These are phyloP conservation scores for Candida schatavii DNA, from an alignment of 805 yeast species.

Conservation along the genomic window DNA sequence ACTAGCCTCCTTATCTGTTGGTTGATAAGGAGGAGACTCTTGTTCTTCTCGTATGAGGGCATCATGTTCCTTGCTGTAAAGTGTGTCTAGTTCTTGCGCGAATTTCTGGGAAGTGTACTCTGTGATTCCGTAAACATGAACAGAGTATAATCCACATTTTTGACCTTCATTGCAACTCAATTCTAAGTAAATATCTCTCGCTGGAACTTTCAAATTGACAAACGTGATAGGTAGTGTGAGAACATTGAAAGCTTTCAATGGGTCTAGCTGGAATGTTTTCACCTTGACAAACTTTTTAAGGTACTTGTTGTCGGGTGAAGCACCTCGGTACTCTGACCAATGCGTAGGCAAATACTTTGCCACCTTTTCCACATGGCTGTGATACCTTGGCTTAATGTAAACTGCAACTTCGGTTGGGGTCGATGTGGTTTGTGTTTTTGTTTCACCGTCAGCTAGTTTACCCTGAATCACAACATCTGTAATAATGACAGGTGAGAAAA, in stretches of 20 bases:
- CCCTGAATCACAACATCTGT: conserved; percentile 32
- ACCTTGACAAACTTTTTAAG: conserved; percentile 30
- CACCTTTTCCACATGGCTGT: conserved; percentile 15
- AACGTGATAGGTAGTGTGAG: conserved; percentile 32
- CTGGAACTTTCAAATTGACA: conserved; percentile 29
- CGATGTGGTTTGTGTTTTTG: conserved; percentile 1
- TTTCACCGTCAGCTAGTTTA: conserved; percentile 7
- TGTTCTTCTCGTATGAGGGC: not conserved
- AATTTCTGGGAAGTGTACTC: conserved; percentile 25
- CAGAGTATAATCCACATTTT: conserved; percentile 14
- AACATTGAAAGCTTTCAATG: conserved; percentile 19
- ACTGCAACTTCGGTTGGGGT: conserved; percentile 21
- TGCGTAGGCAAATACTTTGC: conserved; percentile 13
- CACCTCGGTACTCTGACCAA: not conserved
- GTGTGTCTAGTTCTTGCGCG: conserved; percentile 18
- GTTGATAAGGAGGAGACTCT: conserved; percentile 1
- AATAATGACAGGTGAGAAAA: conserved; percentile 28
- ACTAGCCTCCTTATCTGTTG: not conserved
- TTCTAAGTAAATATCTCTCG: conserved; percentile 32
- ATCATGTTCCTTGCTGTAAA: conserved; percentile 11
- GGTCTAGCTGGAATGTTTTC: conserved; percentile 18
- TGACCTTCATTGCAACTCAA: conserved; percentile 12
- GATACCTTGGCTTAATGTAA: conserved; percentile 28
- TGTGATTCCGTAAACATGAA: conserved; percentile 30
- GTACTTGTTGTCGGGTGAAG: conserved; percentile 19